Base-by-base conservation (phyloP, 345 rosid genomes). In the Isatis tinctoria region DNA sequence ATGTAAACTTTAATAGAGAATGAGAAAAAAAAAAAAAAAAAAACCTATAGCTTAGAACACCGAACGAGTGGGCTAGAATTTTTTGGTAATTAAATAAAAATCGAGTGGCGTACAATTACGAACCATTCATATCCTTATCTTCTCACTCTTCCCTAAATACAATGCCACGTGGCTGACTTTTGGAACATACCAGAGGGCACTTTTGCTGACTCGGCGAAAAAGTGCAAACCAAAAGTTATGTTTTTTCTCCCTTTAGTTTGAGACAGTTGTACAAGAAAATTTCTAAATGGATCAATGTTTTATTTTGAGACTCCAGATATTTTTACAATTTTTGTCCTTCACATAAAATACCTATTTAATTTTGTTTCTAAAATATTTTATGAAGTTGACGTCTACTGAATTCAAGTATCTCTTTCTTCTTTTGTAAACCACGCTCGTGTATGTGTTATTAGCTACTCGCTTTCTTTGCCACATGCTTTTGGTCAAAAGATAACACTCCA, bases 21-120 rank as follows among this genome's bases (percentile, higher is more conserved):
- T 26, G 18, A 45, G 4, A 5, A 32, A 69, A 56, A 14, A 9
- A 33, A n/a, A 32, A 5, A 73, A 54, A 65, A 17, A 64, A 12
- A 43, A 54, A 40, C 54, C 0, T 5, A 72, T 27, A 57, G 13
- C 70, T 33, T 47, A 26, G 9, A 73, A 45, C 13, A 67, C 20
- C 2, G 26, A 69, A 75, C 70, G 74, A 52, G 74, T 69, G 79
- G 79, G 37, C 74, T 22, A 40, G 20, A 54, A 27, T 4, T 52
- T 37, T 62, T 62, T 14, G 75, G n/a, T 32, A 43, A 69, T 69
- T 6, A 70, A 54, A 3, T 27, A 70, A 77, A 11, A 70, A 76
- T 43, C 36, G 76, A 70, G 72, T 77, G 80, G 76, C 67, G 67
- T 77, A 65, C 56, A 77, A 57, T 75, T 60, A 35, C 64, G 61